Evolutionary conservation across 148 eudicot species (phyloP).

Genomic region (Silene latifolia): DNA sequence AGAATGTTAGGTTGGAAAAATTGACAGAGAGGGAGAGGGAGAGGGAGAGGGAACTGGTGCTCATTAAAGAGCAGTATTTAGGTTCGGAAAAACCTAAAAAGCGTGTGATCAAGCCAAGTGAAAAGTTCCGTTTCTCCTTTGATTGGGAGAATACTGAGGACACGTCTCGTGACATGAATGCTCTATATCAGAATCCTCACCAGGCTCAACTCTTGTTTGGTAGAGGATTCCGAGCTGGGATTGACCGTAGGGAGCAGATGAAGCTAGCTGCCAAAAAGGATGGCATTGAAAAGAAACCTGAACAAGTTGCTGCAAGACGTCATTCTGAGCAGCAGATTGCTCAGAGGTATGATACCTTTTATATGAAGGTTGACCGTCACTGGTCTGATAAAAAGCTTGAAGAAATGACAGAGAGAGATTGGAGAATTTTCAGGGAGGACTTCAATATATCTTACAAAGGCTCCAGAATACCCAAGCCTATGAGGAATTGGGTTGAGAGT

Average conservation of each 20-base stretch:
- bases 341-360: slow-evolving; percentile 52
- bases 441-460: slow-evolving; percentile 79
- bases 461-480: slow-evolving; percentile 62
- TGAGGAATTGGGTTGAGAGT: slow-evolving; percentile 84
- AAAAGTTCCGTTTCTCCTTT: slow-evolving; percentile 72
- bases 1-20: slow-evolving; percentile 58
- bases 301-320: slow-evolving; percentile 43
- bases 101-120: slow-evolving; percentile 71
- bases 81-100: slow-evolving; percentile 79
- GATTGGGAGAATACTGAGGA: slow-evolving; percentile 79
- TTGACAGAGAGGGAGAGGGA: slow-evolving; percentile 67
- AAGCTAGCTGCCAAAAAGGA: slow-evolving; percentile 42
- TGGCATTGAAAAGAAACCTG: slow-evolving; percentile 34
- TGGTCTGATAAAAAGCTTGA: slow-evolving; percentile 59
- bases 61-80: slow-evolving; percentile 76
- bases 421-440: slow-evolving; percentile 86
- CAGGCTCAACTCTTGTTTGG: slow-evolving; percentile 58
- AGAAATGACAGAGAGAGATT: slow-evolving; percentile 73
- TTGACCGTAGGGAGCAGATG: slow-evolving; percentile 46
- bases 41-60: slow-evolving; percentile 63
- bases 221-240: slow-evolving; percentile 43
- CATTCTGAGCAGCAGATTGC: slow-evolving; percentile 54
- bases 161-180: slow-evolving; percentile 76
- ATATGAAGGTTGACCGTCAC: slow-evolving; percentile 60
- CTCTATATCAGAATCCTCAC: slow-evolving; percentile 58